phyloP scores from a whole-genome alignment of 768 basidiomycete species.

The Suillus spraguei region DNA sequence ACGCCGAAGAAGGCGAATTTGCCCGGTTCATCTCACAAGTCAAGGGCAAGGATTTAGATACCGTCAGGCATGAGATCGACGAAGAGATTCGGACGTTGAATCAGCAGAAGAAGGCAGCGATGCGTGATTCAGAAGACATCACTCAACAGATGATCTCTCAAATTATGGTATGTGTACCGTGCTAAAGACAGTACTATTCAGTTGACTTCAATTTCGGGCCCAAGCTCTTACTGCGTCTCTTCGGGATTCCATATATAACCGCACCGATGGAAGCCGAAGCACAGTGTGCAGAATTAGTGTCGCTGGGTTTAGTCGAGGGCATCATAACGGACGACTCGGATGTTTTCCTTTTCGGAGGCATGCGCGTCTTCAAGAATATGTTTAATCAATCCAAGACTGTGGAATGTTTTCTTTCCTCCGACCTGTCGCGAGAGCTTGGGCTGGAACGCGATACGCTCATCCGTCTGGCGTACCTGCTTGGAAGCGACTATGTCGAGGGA shows the following conservation, averaged over 20 bases:
- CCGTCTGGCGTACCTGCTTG: constrained; percentile 89
- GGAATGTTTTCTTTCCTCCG: constrained; percentile 87
- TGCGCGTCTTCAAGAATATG: constrained; percentile 98
- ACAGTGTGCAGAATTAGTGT: constrained; percentile 91
- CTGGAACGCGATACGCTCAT: constrained; percentile 86
- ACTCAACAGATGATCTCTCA: constrained; percentile 95
- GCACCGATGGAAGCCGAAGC: constrained; percentile 99
- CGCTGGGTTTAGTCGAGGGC: constrained; percentile 88
- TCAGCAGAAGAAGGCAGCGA: constrained; percentile 82
- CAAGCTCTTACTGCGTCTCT: constrained; percentile 87
- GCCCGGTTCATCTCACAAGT: constrained; percentile 92
- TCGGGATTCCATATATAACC: constrained; percentile 97
- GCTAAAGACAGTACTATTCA: constrained; percentile 3
- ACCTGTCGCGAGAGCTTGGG: constrained; percentile 86
- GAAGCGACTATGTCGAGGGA: constrained; percentile 96
- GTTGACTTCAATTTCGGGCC: not conserved
- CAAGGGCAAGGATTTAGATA: constrained; percentile 80
- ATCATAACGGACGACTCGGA: constrained; percentile 99
- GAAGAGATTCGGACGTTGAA: constrained; percentile 85
- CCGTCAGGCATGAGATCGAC: constrained; percentile 87
- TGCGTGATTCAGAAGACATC: constrained; percentile 94
- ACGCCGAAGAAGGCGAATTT: constrained; percentile 85
- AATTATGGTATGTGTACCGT: constrained; percentile 54
- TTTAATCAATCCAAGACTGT: constrained; percentile 99
- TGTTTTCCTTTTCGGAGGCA: constrained; percentile 95